Conservation (phyloP, 2,329 filamentous ascomycete genomes). For the Dryadomyces quercus-mongolicae region DNA sequence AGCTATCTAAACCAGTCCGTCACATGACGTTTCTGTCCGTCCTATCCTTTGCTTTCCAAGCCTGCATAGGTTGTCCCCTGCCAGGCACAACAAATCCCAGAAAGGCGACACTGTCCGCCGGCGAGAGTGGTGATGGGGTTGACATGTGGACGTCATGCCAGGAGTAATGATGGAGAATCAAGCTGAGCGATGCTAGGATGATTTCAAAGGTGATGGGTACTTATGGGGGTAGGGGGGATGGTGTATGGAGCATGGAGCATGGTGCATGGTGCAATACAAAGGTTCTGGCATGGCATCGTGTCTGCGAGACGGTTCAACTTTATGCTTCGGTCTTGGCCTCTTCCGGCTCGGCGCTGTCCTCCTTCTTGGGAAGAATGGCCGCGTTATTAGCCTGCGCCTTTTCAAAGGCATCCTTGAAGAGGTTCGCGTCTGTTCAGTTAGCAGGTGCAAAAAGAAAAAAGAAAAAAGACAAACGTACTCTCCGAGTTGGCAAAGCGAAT, state of each 20-base stretch:
- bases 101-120: no score
- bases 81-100: no score
- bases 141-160: no score
- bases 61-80: no score
- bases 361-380: conserved; percentile 48
- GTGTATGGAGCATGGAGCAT: no score
- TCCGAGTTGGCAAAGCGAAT: conserved; percentile 97
- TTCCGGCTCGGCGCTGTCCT: conserved; percentile 17
- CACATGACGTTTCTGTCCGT: background rate
- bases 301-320: conserved; percentile 12
- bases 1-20: conserved; percentile 1
- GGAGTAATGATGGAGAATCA: no score
- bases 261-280: no score
- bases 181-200: no score
- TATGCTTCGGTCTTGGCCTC: conserved; percentile 14
- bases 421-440: conserved; percentile 65
- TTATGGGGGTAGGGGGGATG: no score
- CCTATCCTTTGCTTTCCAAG: background rate
- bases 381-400: conserved; percentile 96
- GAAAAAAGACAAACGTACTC: conserved; percentile 48
- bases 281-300: background rate
- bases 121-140: no score
- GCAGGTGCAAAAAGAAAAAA: background rate
- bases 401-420: conserved; percentile 95
- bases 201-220: no score